Evolutionary conservation across 176 grass and related monocot species (phyloP), one percentile per base, ranked within the genome.

Genomic region (Oryza australiensis): DNA sequence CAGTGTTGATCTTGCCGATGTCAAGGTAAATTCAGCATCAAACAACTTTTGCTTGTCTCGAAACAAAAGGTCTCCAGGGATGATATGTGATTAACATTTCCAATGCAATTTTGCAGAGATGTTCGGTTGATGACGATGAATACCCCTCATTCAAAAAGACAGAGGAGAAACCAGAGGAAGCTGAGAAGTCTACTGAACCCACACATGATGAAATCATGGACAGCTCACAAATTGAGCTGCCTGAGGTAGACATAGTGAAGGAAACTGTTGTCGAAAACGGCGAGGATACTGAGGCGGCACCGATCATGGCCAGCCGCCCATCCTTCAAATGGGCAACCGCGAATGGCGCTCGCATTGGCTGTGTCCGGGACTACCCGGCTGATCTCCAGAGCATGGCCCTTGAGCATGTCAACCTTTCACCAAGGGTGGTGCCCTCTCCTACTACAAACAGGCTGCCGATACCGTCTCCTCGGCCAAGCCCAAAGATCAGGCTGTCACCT

Each of bases 401-500:
- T 10, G 94, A 97, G 77, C 94, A 97, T 73, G 94, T 94, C 37
- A 94, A 97, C 63, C 92, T 97, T n/a, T 94, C 94, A 66, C 94
- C 94, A 23, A 79, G 88, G 30, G 73, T 89, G 66, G 64, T 65
- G 30, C 83, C 87, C 37, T 88, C 92, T 11, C 89, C 92, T 7
- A 70, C 16, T 8, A 57, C n/a, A 3, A 81, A 67, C 64, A 81
- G 75, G 83, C 37, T 92, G 27, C 94, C 92, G 1, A 92, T 97
- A 68, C 94, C 94, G 2, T 94, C 92, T 30, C 94, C 94, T 26
- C 89, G 91, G 1, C 94, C 94, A 12, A 97, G 94, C 84, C 91
- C 88, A 7, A 75, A 64, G 80, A 64, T 87, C 78, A 83, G 94
- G 86, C 41, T 97, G 67, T 97, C 94, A 62, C 94, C 94, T 1